These are phyloP conservation scores for Oryza longistaminata DNA, from an alignment of 176 grass and related monocot species.

Conservation along the genomic window DNA sequence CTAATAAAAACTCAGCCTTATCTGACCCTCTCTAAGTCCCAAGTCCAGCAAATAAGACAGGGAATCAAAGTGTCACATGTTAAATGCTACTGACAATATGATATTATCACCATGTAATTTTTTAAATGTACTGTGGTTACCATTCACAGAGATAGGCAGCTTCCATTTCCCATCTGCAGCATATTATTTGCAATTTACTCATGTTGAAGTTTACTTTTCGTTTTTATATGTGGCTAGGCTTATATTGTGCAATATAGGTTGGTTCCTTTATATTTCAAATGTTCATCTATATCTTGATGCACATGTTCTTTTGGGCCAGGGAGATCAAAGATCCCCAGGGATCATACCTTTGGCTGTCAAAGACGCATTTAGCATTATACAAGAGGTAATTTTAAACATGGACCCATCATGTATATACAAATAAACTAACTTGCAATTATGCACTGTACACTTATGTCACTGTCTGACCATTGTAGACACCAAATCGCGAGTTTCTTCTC, in stretches of 20 bases:
- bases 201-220: not conserved
- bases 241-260: slow-evolving; percentile 1
- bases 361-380: slow-evolving; percentile 99
- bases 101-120: not conserved
- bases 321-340: slow-evolving; percentile 99
- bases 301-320: slow-evolving; percentile 54
- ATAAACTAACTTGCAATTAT: not conserved
- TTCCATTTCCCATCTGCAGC: slow-evolving; percentile 25
- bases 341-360: slow-evolving; percentile 99
- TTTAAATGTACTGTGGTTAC: slow-evolving; percentile 7
- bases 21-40: not conserved
- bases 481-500: slow-evolving; percentile 93
- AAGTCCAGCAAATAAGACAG: not conserved
- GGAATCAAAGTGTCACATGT: not conserved
- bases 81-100: slow-evolving; percentile 14
- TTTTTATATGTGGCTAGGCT: slow-evolving; percentile 10
- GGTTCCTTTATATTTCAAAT: slow-evolving; percentile 34
- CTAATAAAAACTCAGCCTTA: not conserved
- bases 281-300: slow-evolving; percentile 35
- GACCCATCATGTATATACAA: not conserved
- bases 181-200: slow-evolving; percentile 21
- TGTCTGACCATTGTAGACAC: slow-evolving; percentile 59
- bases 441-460: slow-evolving; percentile 19
- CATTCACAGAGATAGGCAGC: slow-evolving; percentile 1
- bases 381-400: slow-evolving; percentile 67